Evolutionary conservation across 331 rosid species (phyloP).

Genomic region (Cydonia oblonga): DNA sequence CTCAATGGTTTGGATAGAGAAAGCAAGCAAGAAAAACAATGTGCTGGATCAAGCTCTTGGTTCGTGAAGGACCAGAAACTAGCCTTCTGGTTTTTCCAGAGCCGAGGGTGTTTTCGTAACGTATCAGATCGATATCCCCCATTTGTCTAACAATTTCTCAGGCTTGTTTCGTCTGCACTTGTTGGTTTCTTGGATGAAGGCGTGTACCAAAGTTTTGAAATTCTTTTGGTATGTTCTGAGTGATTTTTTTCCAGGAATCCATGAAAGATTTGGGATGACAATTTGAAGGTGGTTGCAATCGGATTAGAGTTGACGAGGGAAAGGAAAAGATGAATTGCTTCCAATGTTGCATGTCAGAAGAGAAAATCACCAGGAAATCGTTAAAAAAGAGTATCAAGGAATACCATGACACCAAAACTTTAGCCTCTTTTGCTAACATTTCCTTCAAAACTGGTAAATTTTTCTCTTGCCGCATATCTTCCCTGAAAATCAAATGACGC

Average conservation of each 20-base stretch:
- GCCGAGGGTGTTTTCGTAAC: slow-evolving; percentile 1
- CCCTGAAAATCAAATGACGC: not conserved
- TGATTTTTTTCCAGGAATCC: not conserved
- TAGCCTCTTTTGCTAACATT: slow-evolving; percentile 51
- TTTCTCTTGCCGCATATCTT: not conserved
- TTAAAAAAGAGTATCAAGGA: slow-evolving; percentile 49
- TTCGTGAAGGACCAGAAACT: slow-evolving; percentile 21
- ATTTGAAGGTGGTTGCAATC: slow-evolving; percentile 17
- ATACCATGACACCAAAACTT: slow-evolving; percentile 36
- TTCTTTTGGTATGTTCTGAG: not conserved
- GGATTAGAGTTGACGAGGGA: slow-evolving; percentile 10
- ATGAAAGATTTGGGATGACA: slow-evolving; percentile 23
- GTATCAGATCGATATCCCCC: not conserved
- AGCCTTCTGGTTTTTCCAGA: slow-evolving; percentile 25
- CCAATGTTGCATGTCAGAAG: slow-evolving; percentile 51
- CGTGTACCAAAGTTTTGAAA: not conserved
- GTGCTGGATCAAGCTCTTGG: slow-evolving; percentile 2
- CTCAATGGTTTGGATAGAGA: slow-evolving; percentile 19
- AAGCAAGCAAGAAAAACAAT: slow-evolving; percentile 17
- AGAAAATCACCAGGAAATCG: slow-evolving; percentile 27
- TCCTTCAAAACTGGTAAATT: slow-evolving; percentile 60
- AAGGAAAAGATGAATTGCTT: slow-evolving; percentile 58
- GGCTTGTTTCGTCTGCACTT: not conserved
- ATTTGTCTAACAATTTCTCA: not conserved
- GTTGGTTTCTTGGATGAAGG: slow-evolving; percentile 5